Evolutionary conservation across 305 asterid genomes (phyloP), one percentile per base, ranked within the genome.

Genomic region (Caryopteris hybrid): DNA sequence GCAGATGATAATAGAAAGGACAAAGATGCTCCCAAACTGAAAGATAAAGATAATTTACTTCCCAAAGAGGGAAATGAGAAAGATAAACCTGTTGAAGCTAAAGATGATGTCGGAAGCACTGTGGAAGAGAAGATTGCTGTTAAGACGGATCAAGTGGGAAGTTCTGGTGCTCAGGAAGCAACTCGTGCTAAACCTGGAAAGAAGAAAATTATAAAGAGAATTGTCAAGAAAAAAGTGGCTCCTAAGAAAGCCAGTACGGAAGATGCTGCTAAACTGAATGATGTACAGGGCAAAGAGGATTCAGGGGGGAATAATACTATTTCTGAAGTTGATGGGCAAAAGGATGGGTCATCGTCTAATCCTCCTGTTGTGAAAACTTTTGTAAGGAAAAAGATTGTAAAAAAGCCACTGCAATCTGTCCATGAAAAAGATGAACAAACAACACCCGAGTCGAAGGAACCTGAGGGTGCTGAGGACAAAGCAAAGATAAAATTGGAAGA

Each of bases 131-230:
- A 75, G 61, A 74, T 45, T 79, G 62, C 29, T 17, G 53, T 50
- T 52, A 63, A 82, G 67, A 69, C 39, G 61, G 83, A 68, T 57
- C 71, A 71, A 16, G 86, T 43, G 66, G 95, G 50, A 66, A 73
- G 75, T 60, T 55, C 83, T 8, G 56, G 64, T 75, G 75, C 72
- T 48, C 86, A 61, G 80, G 63, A 78, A 51, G 74, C 83, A 61
- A 80, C 70, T 73, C 76, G 73, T 63, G 73, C 78, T 54, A 87
- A 84, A 82, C 51, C 85, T 61, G 95, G 78, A 66, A 95, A 95
- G 77, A 95, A 84, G 87, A 95, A 87, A 78, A 85, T 92, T 60
- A 71, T 93, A 53, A 93, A 80, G 85, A 89, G 86, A 78, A 78
- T 93, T 77, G 88, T 93, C 68, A 93, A 88, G 78, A 86, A 76